Evolutionary conservation across 2,329 filamentous ascomycete genomes (phyloP).

Genomic region (Elsinoe arachidis): DNA sequence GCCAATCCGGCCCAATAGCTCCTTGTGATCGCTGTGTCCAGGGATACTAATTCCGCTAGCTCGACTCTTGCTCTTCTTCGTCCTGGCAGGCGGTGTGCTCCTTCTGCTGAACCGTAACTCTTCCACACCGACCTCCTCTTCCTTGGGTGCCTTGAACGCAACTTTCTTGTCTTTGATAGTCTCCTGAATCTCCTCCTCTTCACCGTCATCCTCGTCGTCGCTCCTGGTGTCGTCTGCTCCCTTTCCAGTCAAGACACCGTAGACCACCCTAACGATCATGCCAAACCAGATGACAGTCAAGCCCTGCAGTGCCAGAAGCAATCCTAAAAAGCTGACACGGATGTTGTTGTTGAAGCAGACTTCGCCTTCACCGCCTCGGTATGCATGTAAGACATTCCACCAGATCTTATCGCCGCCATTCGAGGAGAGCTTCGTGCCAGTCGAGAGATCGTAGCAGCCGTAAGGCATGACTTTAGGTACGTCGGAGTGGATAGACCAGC

Average conservation of each 20-base stretch:
- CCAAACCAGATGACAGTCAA: slow-evolving; percentile 82
- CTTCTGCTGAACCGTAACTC: slow-evolving; percentile 53
- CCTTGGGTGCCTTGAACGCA: slow-evolving; percentile 28
- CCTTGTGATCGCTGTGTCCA: slow-evolving; percentile 68
- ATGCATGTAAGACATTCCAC: slow-evolving; percentile 63
- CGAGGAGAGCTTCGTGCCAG: slow-evolving; percentile 46
- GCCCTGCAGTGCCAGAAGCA: slow-evolving; percentile 68
- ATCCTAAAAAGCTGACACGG: slow-evolving; percentile 65
- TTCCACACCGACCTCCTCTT: slow-evolving; percentile 70
- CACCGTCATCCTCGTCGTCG: slow-evolving; percentile 70
- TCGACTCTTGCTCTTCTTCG: slow-evolving; percentile 42
- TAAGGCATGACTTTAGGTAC: slow-evolving; percentile 52
- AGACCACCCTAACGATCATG: slow-evolving; percentile 77
- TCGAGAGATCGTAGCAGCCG: slow-evolving; percentile 61
- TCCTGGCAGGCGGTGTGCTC: slow-evolving; percentile 28
- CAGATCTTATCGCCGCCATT: slow-evolving; percentile 36
- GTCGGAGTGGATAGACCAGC: slow-evolving; percentile 71
- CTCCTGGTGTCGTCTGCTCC: slow-evolving; percentile 79
- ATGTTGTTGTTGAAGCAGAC: slow-evolving; percentile 74
- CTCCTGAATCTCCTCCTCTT: slow-evolving; percentile 41
- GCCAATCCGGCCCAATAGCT: slow-evolving; percentile 70
- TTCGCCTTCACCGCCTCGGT: slow-evolving; percentile 56
- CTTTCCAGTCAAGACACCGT: slow-evolving; percentile 66
- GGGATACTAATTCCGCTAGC: slow-evolving; percentile 51
- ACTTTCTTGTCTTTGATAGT: slow-evolving; percentile 21